A percentile compares a stretch with the other conserved stretches of the same genome.
Evolutionary conservation across 2,329 filamentous ascomycete genomes (phyloP).

Genomic region (Setomelanomma holmii): DNA sequence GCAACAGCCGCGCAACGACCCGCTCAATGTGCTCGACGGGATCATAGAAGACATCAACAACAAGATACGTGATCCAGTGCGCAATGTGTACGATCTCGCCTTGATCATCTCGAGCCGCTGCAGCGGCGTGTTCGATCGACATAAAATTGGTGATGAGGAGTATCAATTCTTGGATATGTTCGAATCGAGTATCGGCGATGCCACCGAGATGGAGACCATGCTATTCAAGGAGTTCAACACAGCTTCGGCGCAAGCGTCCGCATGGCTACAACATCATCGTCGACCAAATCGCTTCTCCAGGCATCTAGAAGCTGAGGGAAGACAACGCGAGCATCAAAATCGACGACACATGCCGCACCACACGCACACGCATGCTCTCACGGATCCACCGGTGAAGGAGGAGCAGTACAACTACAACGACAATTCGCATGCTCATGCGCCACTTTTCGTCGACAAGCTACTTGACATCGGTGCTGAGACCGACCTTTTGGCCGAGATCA

Average conservation of each 20-base stretch:
- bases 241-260: slow-evolving; percentile 64
- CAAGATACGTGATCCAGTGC: slow-evolving; percentile 66
- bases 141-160: slow-evolving; percentile 64
- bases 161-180: slow-evolving; percentile 74
- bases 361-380: slow-evolving; percentile 35
- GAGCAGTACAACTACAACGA: slow-evolving; percentile 43
- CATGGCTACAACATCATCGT: slow-evolving; percentile 62
- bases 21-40: slow-evolving; percentile 67
- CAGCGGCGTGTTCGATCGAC: slow-evolving; percentile 66
- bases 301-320: slow-evolving; percentile 44
- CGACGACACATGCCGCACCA: slow-evolving; percentile 36
- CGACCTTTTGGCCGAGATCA: slow-evolving; percentile 67
- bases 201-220: slow-evolving; percentile 59
- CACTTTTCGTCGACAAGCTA: slow-evolving; percentile 61
- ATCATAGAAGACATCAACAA: slow-evolving; percentile 71
- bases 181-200: slow-evolving; percentile 65
- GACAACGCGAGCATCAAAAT: slow-evolving; percentile 40
- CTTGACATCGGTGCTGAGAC: slow-evolving; percentile 68
- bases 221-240: slow-evolving; percentile 67
- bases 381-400: slow-evolving; percentile 31
- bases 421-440: slow-evolving; percentile 35
- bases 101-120: slow-evolving; percentile 67
- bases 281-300: slow-evolving; percentile 47
- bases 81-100: slow-evolving; percentile 68
- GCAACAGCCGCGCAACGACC: slow-evolving; percentile 67